Percentiles rank a stretch among this genome's conserved stretches.
These are phyloP conservation scores for Alternaria hordeiaustralica DNA, from an alignment of 2,329 filamentous ascomycete genomes.

Conservation along the genomic window DNA sequence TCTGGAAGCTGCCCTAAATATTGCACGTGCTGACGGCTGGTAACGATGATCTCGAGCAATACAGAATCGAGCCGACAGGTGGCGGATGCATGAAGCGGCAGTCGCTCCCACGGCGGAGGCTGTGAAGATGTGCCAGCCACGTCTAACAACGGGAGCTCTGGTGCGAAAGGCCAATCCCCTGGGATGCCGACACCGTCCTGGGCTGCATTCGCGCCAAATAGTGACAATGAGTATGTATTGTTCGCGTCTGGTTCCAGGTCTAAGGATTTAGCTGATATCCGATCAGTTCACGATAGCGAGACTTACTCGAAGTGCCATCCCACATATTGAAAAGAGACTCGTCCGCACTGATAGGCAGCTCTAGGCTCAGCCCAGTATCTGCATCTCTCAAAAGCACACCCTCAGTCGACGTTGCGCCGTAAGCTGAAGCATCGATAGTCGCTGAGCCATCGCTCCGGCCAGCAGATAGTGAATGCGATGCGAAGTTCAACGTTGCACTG, in stretches of 20 bases:
- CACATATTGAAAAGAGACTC: constrained; percentile 8
- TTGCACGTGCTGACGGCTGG: not conserved
- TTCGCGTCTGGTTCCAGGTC: not conserved
- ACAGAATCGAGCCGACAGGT: constrained; percentile 14
- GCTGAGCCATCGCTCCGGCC: not conserved
- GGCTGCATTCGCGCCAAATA: not conserved
- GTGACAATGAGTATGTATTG: not conserved
- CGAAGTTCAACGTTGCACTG: not conserved
- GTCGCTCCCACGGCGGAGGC: constrained; percentile 6
- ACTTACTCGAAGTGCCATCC: not conserved
- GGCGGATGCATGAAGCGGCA: constrained; percentile 8
- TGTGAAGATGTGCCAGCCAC: not conserved
- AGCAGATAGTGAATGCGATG: not conserved
- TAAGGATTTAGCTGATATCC: not conserved
- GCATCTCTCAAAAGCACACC: constrained; percentile 1
- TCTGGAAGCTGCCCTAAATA: constrained; percentile 3
- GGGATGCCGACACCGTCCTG: not conserved
- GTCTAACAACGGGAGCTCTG: not conserved
- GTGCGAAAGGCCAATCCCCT: not conserved
- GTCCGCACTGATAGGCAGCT: not conserved
- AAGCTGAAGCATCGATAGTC: not conserved
- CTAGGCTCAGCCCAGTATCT: constrained; percentile 6
- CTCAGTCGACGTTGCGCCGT: not conserved
- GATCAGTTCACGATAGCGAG: not conserved
- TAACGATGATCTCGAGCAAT: not conserved